A percentile compares a stretch with the other conserved stretches of the same genome.
Conservation (phyloP, 805 yeast species). For the Saccharomycopsis sp. region DNA sequence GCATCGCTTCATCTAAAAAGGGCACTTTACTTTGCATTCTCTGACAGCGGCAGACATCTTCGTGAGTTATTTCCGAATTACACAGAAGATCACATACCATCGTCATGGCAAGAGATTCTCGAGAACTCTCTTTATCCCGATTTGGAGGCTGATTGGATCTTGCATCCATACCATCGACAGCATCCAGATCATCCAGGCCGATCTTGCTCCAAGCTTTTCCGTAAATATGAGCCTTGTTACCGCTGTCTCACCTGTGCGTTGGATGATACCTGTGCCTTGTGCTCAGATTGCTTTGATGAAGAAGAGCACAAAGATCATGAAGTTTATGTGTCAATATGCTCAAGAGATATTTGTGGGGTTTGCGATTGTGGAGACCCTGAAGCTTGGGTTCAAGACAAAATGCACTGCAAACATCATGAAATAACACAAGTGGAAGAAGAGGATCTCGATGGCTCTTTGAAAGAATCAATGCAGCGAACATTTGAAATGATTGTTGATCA, state of each 20-base stretch:
- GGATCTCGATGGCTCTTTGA: constrained; percentile 38
- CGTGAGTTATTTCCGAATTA: constrained; percentile 26
- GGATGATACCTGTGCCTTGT: constrained; percentile 71
- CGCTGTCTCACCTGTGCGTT: constrained; percentile 69
- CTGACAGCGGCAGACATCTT: constrained; percentile 33
- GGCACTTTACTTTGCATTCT: constrained; percentile 28
- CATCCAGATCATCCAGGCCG: constrained; percentile 43
- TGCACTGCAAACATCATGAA: constrained; percentile 24
- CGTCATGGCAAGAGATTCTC: constrained; percentile 16
- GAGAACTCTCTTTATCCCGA: constrained; percentile 5
- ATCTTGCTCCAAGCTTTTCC: constrained; percentile 60
- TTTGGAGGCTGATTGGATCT: constrained; percentile 9
- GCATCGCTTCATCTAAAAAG: constrained; percentile 16
- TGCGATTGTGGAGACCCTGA: constrained; percentile 89
- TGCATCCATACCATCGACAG: constrained; percentile 8
- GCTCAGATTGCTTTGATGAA: constrained; percentile 63
- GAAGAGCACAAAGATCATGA: constrained; percentile 61
- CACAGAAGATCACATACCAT: too few species aligned
- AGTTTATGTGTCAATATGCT: constrained; percentile 33
- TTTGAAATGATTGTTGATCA: constrained; percentile 46
- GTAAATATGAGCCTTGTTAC: constrained; percentile 55
- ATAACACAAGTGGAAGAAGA: constrained; percentile 25
- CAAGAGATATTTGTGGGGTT: constrained; percentile 41
- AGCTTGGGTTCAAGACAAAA: constrained; percentile 50
- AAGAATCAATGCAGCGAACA: constrained; percentile 31